A percentile compares a stretch with the other conserved stretches of the same genome.
phyloP scores from a whole-genome alignment of 441 rosid species.

The Flueggea neowawraea region DNA sequence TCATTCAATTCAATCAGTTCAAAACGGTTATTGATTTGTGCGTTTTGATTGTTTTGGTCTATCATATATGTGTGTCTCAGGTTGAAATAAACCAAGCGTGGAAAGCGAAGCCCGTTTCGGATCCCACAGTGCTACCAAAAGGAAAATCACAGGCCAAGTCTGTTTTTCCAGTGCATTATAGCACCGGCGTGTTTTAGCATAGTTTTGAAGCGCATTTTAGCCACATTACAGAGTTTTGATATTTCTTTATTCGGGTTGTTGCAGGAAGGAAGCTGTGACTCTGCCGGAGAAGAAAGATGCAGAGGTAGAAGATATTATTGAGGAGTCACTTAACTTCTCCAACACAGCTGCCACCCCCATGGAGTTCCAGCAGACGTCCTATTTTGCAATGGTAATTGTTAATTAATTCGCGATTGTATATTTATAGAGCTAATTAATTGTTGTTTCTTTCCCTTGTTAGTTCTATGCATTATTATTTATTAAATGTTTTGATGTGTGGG shows the following conservation, averaged over 20 bases:
- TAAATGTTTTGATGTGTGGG: too few relatives aligned
- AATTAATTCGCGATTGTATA: too few relatives aligned
- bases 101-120: slow-evolving; percentile 57
- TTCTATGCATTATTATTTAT: too few relatives aligned
- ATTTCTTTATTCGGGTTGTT: slow-evolving; percentile 8
- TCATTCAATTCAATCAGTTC: too few relatives aligned
- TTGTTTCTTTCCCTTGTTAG: too few relatives aligned
- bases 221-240: neutral
- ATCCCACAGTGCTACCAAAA: slow-evolving; percentile 70
- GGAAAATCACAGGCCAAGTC: slow-evolving; percentile 77
- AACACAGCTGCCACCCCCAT: slow-evolving; percentile 25
- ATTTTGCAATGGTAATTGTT: slow-evolving; percentile 63
- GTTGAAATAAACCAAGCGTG: slow-evolving; percentile 82
- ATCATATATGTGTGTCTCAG: slow-evolving; percentile 22
- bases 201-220: slow-evolving; percentile 1
- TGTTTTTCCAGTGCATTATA: slow-evolving; percentile 5
- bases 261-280: slow-evolving; percentile 83
- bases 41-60: neutral
- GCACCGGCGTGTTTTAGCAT: too few relatives aligned
- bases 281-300: slow-evolving; percentile 53
- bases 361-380: slow-evolving; percentile 56
- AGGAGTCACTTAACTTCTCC: slow-evolving; percentile 42
- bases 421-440: too few relatives aligned
- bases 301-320: slow-evolving; percentile 53
- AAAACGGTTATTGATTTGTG: too few relatives aligned